Conservation (phyloP, 78 protist species). For the Isochrysis galbana region DNA sequence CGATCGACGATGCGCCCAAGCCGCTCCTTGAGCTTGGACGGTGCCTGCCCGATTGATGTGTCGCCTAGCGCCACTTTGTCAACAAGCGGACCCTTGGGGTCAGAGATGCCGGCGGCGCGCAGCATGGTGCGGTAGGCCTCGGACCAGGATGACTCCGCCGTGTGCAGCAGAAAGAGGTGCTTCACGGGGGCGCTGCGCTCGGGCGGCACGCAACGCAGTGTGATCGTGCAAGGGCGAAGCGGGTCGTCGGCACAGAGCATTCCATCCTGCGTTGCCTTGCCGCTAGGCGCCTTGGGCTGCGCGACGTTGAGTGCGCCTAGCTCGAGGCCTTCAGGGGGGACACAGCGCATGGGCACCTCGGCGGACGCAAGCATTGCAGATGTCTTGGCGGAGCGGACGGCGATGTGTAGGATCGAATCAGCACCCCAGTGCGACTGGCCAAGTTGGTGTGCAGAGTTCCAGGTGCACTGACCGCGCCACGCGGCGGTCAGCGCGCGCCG, state of each 20-base stretch:
- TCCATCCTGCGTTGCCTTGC: neutral
- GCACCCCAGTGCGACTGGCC: neutral
- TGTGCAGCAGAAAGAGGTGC: neutral
- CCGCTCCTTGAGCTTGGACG: neutral
- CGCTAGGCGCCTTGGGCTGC: neutral
- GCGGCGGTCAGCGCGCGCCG: neutral
- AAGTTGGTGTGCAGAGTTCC: conserved; percentile 19
- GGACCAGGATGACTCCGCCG: neutral
- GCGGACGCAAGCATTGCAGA: neutral
- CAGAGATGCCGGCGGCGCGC: neutral
- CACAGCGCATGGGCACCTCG: neutral
- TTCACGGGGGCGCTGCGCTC: neutral
- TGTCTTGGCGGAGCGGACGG: neutral
- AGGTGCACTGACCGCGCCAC: neutral
- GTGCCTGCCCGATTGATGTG: neutral
- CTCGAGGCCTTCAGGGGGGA: neutral
- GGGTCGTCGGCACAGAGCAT: no score
- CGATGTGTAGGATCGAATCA: neutral
- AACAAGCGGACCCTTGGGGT: neutral
- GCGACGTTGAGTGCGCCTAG: neutral
- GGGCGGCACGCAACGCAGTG: neutral
- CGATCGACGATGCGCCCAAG: neutral
- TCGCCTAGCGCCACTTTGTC: neutral
- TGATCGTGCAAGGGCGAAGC: neutral
- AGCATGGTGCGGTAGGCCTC: neutral